Evolutionary conservation across 1,284 basidiomycete genomes (phyloP).

Genomic region (Moniliophthora roreri): DNA sequence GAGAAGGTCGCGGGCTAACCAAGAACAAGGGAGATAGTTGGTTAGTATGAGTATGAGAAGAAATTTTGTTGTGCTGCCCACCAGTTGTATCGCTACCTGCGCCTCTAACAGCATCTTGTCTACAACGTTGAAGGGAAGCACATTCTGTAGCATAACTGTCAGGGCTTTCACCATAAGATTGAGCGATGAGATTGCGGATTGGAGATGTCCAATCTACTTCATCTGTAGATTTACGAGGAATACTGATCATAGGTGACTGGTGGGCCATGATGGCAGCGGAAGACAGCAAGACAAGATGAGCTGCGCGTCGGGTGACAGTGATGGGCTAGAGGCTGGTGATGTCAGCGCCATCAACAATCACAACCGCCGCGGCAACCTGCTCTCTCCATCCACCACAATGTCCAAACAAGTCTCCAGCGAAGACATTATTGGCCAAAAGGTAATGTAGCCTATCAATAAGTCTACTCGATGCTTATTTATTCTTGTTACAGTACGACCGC

Average conservation of each 20-base stretch:
- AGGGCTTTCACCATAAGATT: slow-evolving; percentile 93
- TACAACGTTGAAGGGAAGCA: slow-evolving; percentile 80
- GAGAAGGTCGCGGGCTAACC: slow-evolving; percentile 81
- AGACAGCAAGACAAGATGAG: background rate
- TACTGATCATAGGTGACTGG: slow-evolving; percentile 81
- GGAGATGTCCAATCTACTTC: slow-evolving; percentile 93
- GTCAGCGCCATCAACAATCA: background rate
- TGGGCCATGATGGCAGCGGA: slow-evolving; percentile 55
- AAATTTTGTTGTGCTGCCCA: slow-evolving; percentile 38
- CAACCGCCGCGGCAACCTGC: too few species aligned
- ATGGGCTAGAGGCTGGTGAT: too few species aligned
- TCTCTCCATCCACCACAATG: slow-evolving; percentile 32
- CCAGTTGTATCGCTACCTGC: slow-evolving; percentile 93
- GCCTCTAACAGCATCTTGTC: slow-evolving; percentile 94
- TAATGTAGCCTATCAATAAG: slow-evolving; percentile 32
- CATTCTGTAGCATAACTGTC: slow-evolving; percentile 87
- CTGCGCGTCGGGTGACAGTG: background rate
- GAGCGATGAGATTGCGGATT: slow-evolving; percentile 83
- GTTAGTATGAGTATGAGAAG: slow-evolving; percentile 5
- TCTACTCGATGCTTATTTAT: background rate
- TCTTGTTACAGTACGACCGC: slow-evolving; percentile 75
- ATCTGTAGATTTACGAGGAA: slow-evolving; percentile 77
- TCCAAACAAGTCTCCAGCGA: slow-evolving; percentile 78
- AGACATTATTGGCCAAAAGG: slow-evolving; percentile 86
- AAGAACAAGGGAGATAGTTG: slow-evolving; percentile 3